Conservation (phyloP, 2,329 filamentous ascomycete species). For the Stagonosporopsis vannaccii region DNA sequence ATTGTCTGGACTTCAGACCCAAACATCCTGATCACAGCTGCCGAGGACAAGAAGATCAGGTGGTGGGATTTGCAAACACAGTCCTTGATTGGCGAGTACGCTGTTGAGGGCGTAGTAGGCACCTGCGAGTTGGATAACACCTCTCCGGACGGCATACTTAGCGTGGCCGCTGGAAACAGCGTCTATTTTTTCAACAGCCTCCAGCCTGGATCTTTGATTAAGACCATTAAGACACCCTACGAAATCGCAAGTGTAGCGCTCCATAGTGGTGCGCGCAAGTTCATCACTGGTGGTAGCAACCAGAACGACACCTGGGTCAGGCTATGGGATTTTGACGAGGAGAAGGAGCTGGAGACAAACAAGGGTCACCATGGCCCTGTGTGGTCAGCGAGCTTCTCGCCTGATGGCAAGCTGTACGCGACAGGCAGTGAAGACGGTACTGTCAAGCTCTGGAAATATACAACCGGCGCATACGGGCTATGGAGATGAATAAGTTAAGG, state of each 20-base stretch:
- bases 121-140: conserved; percentile 81
- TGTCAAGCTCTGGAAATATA: conserved; percentile 86
- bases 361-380: conserved; percentile 98
- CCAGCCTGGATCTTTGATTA: conserved; percentile 73
- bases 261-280: conserved; percentile 79
- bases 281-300: conserved; percentile 88
- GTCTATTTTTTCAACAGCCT: conserved; percentile 89
- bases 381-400: conserved; percentile 94
- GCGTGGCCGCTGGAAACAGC: conserved; percentile 91
- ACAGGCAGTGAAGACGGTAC: conserved; percentile 97
- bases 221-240: conserved; percentile 79
- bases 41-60: conserved; percentile 86
- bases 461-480: conserved; percentile 68
- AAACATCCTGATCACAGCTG: conserved; percentile 88
- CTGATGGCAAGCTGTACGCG: conserved; percentile 93
- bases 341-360: conserved; percentile 85
- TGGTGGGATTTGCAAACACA: conserved; percentile 91
- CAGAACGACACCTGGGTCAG: conserved; percentile 88
- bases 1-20: conserved; percentile 93
- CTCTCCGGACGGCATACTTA: conserved; percentile 75
- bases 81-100: conserved; percentile 76
- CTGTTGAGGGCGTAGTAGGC: conserved; percentile 84
- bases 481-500: conserved; percentile 60
- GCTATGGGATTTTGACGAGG: conserved; percentile 87
- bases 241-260: conserved; percentile 91